Conservation (phyloP, 805 yeast species). For the Candida coleopterorum region DNA sequence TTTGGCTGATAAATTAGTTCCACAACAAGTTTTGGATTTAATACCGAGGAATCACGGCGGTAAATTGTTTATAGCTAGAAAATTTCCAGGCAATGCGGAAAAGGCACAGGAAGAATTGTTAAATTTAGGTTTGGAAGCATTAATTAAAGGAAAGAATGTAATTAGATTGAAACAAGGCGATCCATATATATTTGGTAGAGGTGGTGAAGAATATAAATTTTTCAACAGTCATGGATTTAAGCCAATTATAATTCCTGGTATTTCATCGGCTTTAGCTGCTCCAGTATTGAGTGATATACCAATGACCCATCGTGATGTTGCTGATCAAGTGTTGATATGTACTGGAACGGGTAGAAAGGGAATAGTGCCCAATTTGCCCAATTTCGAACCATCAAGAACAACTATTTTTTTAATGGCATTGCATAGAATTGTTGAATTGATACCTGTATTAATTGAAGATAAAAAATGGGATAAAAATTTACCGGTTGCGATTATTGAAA, state of each 20-base stretch:
- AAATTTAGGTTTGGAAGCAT: constrained; percentile 61
- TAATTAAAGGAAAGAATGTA: constrained; percentile 65
- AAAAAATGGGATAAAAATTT: constrained; percentile 63
- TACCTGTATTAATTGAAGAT: constrained; percentile 38
- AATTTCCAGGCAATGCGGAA: constrained; percentile 96
- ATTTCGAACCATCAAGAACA: constrained; percentile 66
- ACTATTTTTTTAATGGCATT: constrained; percentile 87
- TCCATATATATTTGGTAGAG: constrained; percentile 94
- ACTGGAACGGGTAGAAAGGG: constrained; percentile 95
- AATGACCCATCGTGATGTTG: constrained; percentile 86
- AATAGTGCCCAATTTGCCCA: constrained; percentile 72
- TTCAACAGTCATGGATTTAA: constrained; percentile 63
- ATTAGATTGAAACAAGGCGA: constrained; percentile 94
- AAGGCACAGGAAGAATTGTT: constrained; percentile 84
- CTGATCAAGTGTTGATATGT: constrained; percentile 88
- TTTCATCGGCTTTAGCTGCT: constrained; percentile 85
- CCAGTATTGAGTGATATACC: constrained; percentile 81
- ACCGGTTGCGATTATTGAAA: constrained; percentile 83
- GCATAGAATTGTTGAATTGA: constrained; percentile 62
- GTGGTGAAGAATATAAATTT: constrained; percentile 83
- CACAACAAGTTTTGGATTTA: constrained; percentile 75
- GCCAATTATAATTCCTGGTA: constrained; percentile 80
- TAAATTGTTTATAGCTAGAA: constrained; percentile 78
- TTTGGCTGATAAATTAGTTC: constrained; percentile 88
- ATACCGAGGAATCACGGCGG: constrained; percentile 63